Conservation (phyloP, 2,329 filamentous ascomycete genomes). For the Ophiostoma angusticollis region DNA sequence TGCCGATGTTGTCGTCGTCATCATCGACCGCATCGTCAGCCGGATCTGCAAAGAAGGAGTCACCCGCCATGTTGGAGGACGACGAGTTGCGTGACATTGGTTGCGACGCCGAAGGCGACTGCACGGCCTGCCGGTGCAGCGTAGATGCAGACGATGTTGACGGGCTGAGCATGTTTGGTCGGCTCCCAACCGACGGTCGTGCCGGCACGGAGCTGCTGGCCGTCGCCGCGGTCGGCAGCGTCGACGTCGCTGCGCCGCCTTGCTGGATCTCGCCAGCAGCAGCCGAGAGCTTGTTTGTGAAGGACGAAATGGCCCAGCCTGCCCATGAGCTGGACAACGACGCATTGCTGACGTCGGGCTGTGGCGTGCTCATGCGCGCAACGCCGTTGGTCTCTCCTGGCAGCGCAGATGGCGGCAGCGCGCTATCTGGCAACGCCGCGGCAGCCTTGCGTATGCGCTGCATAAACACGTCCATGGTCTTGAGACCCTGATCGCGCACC, state of each 20-base stretch:
- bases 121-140: conserved; percentile 47
- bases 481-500: conserved; percentile 80
- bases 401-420: conserved; percentile 52
- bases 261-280: conserved; percentile 78
- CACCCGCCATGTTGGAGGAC: conserved; percentile 22
- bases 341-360: conserved; percentile 31
- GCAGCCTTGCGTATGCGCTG: conserved; percentile 70
- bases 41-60: conserved; percentile 42
- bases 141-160: conserved; percentile 44
- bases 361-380: conserved; percentile 69
- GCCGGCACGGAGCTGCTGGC: background rate
- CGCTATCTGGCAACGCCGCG: conserved; percentile 66
- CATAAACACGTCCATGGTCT: conserved; percentile 78
- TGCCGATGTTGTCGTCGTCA: conserved; percentile 46
- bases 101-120: conserved; percentile 33
- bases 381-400: conserved; percentile 36
- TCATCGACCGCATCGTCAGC: conserved; percentile 44
- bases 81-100: conserved; percentile 36
- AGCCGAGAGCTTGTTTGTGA: conserved; percentile 82
- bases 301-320: conserved; percentile 96
- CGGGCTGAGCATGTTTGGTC: conserved; percentile 20
- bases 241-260: conserved; percentile 23
- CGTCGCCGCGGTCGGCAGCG: conserved; percentile 10
- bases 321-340: conserved; percentile 61
- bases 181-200: conserved; percentile 19